phyloP scores from a whole-genome alignment of 768 basidiomycete genomes.

The Gelatoporia subvermispora region DNA sequence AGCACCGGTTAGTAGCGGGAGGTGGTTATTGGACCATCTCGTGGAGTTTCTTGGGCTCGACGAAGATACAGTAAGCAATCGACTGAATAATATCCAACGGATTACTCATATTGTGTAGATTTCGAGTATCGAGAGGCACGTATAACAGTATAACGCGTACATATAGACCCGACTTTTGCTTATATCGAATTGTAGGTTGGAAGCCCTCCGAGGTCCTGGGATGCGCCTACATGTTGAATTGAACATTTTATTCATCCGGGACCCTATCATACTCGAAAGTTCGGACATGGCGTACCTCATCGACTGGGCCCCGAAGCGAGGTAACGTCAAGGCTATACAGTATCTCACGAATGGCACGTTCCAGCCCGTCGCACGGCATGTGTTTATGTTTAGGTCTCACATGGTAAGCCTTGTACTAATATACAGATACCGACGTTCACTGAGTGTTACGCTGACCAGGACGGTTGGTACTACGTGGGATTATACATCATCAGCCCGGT shows the following conservation, averaged over 20 bases:
- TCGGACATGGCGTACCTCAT: conserved; percentile 38
- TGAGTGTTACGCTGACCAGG: background rate
- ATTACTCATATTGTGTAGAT: background rate
- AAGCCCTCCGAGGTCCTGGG: conserved; percentile 27
- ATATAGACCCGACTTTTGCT: background rate
- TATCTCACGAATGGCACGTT: conserved; percentile 29
- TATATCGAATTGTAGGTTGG: background rate
- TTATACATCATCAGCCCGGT: conserved; percentile 3
- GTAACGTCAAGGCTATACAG: conserved; percentile 27
- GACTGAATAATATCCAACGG: background rate
- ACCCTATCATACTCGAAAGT: conserved; percentile 52
- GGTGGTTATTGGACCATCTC: conserved; percentile 25
- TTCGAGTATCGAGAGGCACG: conserved; percentile 32
- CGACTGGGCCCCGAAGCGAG: conserved; percentile 43
- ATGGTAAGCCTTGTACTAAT: conserved; percentile 34
- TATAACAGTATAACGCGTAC: background rate
- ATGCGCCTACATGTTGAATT: conserved; percentile 37
- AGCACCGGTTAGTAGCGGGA: conserved; percentile 27
- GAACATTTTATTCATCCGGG: conserved; percentile 45
- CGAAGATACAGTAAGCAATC: conserved; percentile 37
- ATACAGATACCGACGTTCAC: background rate
- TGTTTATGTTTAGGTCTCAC: conserved; percentile 50
- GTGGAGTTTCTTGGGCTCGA: conserved; percentile 28
- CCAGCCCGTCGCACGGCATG: conserved; percentile 11
- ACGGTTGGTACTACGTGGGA: conserved; percentile 13